These are phyloP conservation scores for Pythium graminicola DNA, from an alignment of 352 stramenopile species.

Conservation along the genomic window DNA sequence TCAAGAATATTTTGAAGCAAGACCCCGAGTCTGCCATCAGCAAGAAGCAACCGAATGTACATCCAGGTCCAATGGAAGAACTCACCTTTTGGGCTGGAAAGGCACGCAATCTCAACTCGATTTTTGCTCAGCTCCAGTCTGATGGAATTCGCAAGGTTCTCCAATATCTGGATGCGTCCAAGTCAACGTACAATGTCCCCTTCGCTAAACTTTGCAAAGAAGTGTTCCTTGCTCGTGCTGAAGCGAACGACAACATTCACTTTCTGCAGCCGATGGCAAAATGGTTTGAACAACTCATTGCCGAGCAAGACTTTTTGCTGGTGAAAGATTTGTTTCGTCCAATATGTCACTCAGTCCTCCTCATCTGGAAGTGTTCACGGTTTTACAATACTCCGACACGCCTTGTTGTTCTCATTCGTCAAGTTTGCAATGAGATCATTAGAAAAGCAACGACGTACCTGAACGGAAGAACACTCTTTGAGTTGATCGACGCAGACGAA, in stretches of 20 bases:
- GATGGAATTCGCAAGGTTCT: constrained; percentile 81
- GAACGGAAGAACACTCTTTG: constrained; percentile 72
- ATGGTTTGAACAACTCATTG: constrained; percentile 47
- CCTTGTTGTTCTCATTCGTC: constrained; percentile 82
- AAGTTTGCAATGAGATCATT: constrained; percentile 89
- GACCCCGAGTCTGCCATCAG: constrained; percentile 76
- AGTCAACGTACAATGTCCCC: constrained; percentile 88
- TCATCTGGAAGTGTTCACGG: constrained; percentile 87
- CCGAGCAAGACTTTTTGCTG: constrained; percentile 33
- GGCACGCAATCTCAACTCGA: constrained; percentile 82
- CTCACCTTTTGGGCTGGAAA: constrained; percentile 86
- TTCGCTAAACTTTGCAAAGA: constrained; percentile 92
- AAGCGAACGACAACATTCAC: constrained; percentile 84
- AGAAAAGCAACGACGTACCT: constrained; percentile 62
- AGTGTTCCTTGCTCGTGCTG: constrained; percentile 78
- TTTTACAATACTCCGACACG: constrained; percentile 89
- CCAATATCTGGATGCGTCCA: constrained; percentile 81
- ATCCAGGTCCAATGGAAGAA: constrained; percentile 84
- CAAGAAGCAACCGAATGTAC: constrained; percentile 37
- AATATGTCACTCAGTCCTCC: constrained; percentile 82
- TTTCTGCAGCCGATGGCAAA: constrained; percentile 74
- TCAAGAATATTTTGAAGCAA: constrained; percentile 90
- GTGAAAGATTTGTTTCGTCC: constrained; percentile 76
- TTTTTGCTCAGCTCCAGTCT: constrained; percentile 88
- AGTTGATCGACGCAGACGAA: constrained; percentile 72